Conservation (phyloP, 2,329 filamentous ascomycete genomes). For the Dactylellina parvicollis region DNA sequence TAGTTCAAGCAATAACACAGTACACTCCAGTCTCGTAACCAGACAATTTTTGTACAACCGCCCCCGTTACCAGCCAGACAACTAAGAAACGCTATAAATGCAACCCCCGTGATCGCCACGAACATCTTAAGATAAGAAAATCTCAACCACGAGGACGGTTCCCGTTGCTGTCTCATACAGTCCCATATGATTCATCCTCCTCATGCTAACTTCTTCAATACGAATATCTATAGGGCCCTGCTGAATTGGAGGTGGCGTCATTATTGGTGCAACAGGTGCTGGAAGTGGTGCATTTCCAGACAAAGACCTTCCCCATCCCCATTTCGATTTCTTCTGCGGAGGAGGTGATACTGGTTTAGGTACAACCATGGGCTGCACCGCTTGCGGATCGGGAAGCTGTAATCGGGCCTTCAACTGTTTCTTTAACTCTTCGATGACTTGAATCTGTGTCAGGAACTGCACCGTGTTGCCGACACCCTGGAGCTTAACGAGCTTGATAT, state of each 20-base stretch:
- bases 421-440: slow-evolving; percentile 48
- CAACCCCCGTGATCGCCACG: too few relatives aligned
- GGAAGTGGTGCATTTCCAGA: background rate
- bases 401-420: slow-evolving; percentile 45
- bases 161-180: slow-evolving; percentile 44
- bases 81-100: too few relatives aligned
- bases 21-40: too few relatives aligned
- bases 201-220: slow-evolving; percentile 51
- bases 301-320: slow-evolving; percentile 41
- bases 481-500: slow-evolving; percentile 41
- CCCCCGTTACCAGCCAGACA: too few relatives aligned
- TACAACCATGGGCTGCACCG: slow-evolving; percentile 20
- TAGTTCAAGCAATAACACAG: background rate
- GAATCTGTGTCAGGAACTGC: slow-evolving; percentile 45
- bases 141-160: slow-evolving; percentile 46
- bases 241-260: slow-evolving; percentile 9
- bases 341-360: slow-evolving; percentile 36
- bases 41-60: too few relatives aligned
- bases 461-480: slow-evolving; percentile 41
- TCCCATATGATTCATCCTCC: slow-evolving; percentile 49
- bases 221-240: slow-evolving; percentile 42
- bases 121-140: slow-evolving; percentile 17
- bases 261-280: slow-evolving; percentile 22
- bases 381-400: slow-evolving; percentile 36
- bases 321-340: slow-evolving; percentile 50